phyloP scores from a whole-genome alignment of 2,329 filamentous ascomycete genomes.

The Colletotrichum coccodes region DNA sequence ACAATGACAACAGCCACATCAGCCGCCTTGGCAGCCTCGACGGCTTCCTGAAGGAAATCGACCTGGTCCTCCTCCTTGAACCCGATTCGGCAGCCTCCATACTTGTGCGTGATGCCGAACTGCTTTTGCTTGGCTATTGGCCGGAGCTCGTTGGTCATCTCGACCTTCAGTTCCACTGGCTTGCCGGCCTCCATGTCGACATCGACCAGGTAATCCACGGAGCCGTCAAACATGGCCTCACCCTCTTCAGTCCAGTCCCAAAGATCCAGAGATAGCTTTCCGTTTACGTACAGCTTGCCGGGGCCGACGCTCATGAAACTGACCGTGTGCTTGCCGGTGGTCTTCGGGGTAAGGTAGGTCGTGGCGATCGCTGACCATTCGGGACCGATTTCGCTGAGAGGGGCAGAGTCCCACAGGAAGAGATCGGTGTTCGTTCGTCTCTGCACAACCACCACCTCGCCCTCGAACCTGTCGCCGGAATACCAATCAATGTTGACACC shows the following conservation, averaged over 20 bases:
- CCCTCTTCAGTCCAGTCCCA: conserved; percentile 78
- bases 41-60: conserved; percentile 72
- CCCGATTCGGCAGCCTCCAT: conserved; percentile 77
- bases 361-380: conserved; percentile 73
- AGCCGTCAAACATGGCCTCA: conserved; percentile 78
- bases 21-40: conserved; percentile 67
- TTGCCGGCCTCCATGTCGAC: conserved; percentile 68
- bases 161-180: conserved; percentile 69
- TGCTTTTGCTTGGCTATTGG: conserved; percentile 68
- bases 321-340: conserved; percentile 71
- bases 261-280: conserved; percentile 68
- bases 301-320: conserved; percentile 76
- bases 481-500: conserved; percentile 75
- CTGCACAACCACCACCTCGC: conserved; percentile 65
- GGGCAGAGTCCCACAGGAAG: conserved; percentile 77
- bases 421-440: conserved; percentile 72
- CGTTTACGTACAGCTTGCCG: conserved; percentile 69
- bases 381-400: conserved; percentile 66
- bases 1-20: conserved; percentile 77
- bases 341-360: conserved; percentile 66
- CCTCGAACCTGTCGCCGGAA: conserved; percentile 70
- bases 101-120: conserved; percentile 69
- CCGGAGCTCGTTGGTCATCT: conserved; percentile 74
- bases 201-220: conserved; percentile 70
- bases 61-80: conserved; percentile 74